Evolutionary conservation across 2,329 filamentous ascomycete species (phyloP).

Genomic region (Cercospora nicotianae): DNA sequence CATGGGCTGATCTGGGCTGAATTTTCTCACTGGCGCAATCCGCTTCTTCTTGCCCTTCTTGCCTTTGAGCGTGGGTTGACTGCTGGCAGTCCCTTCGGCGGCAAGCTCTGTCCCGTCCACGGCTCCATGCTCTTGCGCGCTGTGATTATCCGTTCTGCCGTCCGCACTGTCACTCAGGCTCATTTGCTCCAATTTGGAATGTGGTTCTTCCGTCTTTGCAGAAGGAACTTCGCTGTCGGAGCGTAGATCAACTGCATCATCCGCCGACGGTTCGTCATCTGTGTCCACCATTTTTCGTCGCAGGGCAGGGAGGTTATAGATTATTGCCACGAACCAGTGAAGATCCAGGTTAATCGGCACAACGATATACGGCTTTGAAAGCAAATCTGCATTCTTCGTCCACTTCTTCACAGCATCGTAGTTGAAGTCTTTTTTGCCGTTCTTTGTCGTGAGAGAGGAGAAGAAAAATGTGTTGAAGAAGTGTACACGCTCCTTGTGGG

Average conservation of each 20-base stretch:
- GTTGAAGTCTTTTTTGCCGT: slow-evolving; percentile 63
- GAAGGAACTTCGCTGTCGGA: not conserved
- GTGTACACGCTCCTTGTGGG: slow-evolving; percentile 62
- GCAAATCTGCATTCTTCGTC: slow-evolving; percentile 78
- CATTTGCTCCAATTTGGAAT: not conserved
- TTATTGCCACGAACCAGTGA: slow-evolving; percentile 95
- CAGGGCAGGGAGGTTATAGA: slow-evolving; percentile 75
- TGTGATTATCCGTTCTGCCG: not conserved
- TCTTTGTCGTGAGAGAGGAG: slow-evolving; percentile 63
- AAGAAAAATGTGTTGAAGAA: slow-evolving; percentile 96
- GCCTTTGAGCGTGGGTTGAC: not conserved
- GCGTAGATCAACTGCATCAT: not conserved
- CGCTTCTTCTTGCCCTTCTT: slow-evolving; percentile 25
- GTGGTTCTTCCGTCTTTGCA: not conserved
- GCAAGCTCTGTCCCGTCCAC: not conserved
- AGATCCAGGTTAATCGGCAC: slow-evolving; percentile 82
- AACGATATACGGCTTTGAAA: slow-evolving; percentile 82
- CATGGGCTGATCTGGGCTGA: slow-evolving; percentile 51
- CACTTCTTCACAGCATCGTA: slow-evolving; percentile 83
- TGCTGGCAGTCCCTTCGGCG: not conserved
- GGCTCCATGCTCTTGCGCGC: not conserved
- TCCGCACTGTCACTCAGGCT: not conserved
- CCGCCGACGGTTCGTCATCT: slow-evolving; percentile 13
- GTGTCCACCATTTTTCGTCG: slow-evolving; percentile 25
- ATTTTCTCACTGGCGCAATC: slow-evolving; percentile 30